These are phyloP conservation scores for Penicillium sp. DNA, from an alignment of 2,329 filamentous ascomycete species.

Conservation along the genomic window DNA sequence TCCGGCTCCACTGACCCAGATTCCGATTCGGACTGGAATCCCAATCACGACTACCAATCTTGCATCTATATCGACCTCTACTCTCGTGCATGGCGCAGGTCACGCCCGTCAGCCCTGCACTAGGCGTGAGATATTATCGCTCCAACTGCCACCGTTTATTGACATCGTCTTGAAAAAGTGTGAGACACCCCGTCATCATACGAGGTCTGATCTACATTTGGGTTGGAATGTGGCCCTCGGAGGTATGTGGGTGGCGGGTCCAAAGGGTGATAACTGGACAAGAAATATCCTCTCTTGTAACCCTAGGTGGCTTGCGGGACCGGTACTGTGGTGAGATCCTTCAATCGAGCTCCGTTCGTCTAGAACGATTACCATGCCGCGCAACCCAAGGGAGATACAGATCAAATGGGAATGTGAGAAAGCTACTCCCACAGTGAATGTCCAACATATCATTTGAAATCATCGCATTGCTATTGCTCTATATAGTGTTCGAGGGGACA, in stretches of 20 bases:
- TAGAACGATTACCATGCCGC: too few relatives aligned
- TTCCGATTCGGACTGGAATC: constrained; percentile 7
- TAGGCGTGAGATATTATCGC: too few relatives aligned
- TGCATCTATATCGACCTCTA: background rate
- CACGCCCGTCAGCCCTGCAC: background rate
- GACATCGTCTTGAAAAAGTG: background rate
- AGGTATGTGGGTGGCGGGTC: constrained; percentile 20
- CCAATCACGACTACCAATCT: background rate
- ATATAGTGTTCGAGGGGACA: constrained; percentile 3
- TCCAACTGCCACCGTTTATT: too few relatives aligned
- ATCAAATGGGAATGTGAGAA: too few relatives aligned
- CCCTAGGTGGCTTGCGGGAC: constrained; percentile 4
- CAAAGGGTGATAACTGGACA: constrained; percentile 18
- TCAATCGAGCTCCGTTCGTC: background rate
- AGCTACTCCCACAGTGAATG: too few relatives aligned
- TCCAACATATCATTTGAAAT: background rate
- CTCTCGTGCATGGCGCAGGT: background rate
- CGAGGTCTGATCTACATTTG: constrained; percentile 10
- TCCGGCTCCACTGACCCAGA: constrained; percentile 7
- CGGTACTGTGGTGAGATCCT: background rate
- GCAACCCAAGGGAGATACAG: too few relatives aligned
- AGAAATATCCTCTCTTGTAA: constrained; percentile 10
- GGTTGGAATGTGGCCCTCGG: constrained; percentile 13
- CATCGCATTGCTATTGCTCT: constrained; percentile 10
- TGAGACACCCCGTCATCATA: background rate